Percentiles rank a stretch among this genome's conserved stretches.
Conservation (phyloP, 192 early-diverging fungal genomes). For the Coemansia erecta region DNA sequence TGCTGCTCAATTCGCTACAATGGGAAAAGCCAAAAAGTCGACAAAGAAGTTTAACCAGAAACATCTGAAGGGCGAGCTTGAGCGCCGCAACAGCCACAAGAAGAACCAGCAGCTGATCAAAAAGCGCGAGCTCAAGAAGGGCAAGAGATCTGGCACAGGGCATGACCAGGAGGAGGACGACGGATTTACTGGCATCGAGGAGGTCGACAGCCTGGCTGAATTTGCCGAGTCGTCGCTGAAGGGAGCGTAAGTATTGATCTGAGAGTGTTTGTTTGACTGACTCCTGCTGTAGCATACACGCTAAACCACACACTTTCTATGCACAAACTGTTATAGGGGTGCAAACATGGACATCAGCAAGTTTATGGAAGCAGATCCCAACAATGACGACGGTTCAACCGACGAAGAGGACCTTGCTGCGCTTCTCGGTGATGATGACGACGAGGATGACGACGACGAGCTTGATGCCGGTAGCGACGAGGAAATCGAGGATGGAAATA, state of each 20-base stretch:
- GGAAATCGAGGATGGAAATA: conserved; percentile 46
- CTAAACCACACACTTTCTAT: background rate
- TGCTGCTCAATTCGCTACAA: background rate
- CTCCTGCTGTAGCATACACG: background rate
- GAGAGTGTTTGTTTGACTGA: too few species aligned
- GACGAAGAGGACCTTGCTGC: conserved; percentile 23
- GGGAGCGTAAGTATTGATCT: conserved; percentile 17
- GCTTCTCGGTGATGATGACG: conserved; percentile 28
- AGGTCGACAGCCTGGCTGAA: conserved; percentile 47
- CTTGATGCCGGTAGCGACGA: conserved; percentile 43
- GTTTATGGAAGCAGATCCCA: conserved; percentile 40
- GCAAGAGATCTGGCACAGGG: conserved; percentile 20
- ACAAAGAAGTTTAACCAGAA: conserved; percentile 80
- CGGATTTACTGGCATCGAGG: conserved; percentile 41
- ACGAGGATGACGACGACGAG: conserved; percentile 25
- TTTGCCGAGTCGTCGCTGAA: conserved; percentile 42
- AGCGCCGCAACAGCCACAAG: conserved; percentile 58
- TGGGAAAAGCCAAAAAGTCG: conserved; percentile 59
- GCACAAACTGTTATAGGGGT: background rate
- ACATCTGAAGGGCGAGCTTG: conserved; percentile 65
- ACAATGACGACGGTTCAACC: conserved; percentile 12
- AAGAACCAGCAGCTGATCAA: conserved; percentile 59
- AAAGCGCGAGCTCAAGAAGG: conserved; percentile 61
- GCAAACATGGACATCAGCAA: conserved; percentile 35
- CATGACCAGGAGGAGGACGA: conserved; percentile 23